These are phyloP conservation scores for Leucaena leucocephala DNA, from an alignment of 306 rosid species.

Conservation along the genomic window DNA sequence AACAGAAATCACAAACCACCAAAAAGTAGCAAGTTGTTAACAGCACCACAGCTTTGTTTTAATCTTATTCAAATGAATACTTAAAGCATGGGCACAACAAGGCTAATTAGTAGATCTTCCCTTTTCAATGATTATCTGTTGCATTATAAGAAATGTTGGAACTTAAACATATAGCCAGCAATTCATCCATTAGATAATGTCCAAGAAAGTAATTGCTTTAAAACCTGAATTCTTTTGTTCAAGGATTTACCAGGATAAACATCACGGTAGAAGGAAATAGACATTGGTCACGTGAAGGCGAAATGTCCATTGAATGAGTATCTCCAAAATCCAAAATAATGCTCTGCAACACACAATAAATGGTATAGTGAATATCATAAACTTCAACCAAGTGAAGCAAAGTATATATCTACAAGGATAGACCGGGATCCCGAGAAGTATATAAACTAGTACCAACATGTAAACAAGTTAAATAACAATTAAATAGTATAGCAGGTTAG, in stretches of 20 bases:
- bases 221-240: conserved; percentile 31
- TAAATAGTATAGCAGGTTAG: conserved; percentile 12
- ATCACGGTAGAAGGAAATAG: conserved; percentile 29
- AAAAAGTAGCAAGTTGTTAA: conserved; percentile 16
- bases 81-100: conserved; percentile 26
- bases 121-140: conserved; percentile 28
- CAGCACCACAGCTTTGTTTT: background rate
- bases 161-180: conserved; percentile 23
- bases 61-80: conserved; percentile 27
- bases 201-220: conserved; percentile 32
- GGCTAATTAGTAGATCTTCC: conserved; percentile 29
- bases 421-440: conserved; percentile 14
- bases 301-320: conserved; percentile 23
- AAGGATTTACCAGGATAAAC: conserved; percentile 27
- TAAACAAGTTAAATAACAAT: conserved; percentile 22
- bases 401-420: conserved; percentile 8
- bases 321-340: conserved; percentile 29
- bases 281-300: conserved; percentile 15
- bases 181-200: conserved; percentile 16
- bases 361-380: conserved; percentile 27
- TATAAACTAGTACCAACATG: conserved; percentile 19
- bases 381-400: conserved; percentile 35
- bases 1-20: conserved; percentile 23
- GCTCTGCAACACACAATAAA: conserved; percentile 35
- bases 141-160: background rate